Percentiles rank a stretch among this genome's conserved stretches.
These are phyloP conservation scores for Pueraria montana DNA, from an alignment of 306 rosid species.

Conservation along the genomic window DNA sequence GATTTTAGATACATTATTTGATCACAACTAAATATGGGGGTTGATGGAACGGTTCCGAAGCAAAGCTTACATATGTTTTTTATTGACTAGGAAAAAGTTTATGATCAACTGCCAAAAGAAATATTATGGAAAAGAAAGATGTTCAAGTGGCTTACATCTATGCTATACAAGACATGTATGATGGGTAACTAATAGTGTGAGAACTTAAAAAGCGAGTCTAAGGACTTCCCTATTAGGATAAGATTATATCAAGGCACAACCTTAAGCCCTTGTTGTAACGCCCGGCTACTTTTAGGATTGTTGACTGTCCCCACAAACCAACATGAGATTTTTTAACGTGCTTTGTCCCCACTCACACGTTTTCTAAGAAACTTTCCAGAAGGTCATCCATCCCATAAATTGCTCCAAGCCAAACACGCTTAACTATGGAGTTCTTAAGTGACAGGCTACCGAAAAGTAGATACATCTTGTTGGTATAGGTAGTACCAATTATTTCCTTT, in stretches of 20 bases:
- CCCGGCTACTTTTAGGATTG: no score
- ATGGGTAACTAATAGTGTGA: background rate
- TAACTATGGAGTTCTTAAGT: no score
- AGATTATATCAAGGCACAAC: background rate
- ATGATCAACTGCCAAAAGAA: background rate
- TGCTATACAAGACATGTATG: background rate
- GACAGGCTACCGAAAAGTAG: no score
- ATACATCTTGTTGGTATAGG: no score
- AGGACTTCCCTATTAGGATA: background rate
- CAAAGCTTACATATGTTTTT: background rate
- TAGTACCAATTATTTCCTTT: no score
- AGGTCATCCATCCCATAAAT: no score
- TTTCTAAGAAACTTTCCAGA: no score
- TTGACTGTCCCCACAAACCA: no score
- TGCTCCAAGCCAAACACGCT: no score
- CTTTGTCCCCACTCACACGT: no score
- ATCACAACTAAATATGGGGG: background rate
- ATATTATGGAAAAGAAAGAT: background rate
- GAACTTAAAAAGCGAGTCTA: background rate
- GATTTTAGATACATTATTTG: slow-evolving; percentile 36
- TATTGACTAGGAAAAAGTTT: background rate
- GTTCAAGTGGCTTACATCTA: background rate
- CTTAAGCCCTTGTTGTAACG: no score
- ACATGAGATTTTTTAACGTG: no score
- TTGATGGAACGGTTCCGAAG: background rate